Evolutionary conservation across 2,329 filamentous ascomycete species (phyloP).

Genomic region (Fusarium globosum): DNA sequence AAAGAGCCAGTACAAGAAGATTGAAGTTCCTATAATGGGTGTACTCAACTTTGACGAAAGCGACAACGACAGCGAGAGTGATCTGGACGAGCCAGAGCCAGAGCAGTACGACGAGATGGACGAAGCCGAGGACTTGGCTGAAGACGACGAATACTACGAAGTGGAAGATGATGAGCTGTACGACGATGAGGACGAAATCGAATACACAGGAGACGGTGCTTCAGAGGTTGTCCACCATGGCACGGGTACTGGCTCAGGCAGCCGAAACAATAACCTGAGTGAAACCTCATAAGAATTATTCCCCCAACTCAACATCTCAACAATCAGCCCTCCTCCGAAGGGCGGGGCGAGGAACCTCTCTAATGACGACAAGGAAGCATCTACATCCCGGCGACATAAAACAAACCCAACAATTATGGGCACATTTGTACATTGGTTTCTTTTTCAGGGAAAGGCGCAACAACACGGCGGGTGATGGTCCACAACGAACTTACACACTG

Average conservation of each 20-base stretch:
- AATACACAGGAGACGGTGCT: slow-evolving; percentile 43
- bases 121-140: slow-evolving; percentile 39
- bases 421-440: slow-evolving; percentile 26
- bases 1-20: slow-evolving; percentile 59
- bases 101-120: slow-evolving; percentile 46
- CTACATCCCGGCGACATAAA: slow-evolving; percentile 30
- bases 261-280: slow-evolving; percentile 41
- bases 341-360: slow-evolving; percentile 16
- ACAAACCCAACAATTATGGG: slow-evolving; percentile 29
- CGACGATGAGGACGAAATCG: slow-evolving; percentile 41
- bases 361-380: slow-evolving; percentile 43
- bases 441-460: slow-evolving; percentile 37
- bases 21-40: slow-evolving; percentile 59
- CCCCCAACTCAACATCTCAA: slow-evolving; percentile 8
- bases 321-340: not conserved
- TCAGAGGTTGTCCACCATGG: slow-evolving; percentile 45
- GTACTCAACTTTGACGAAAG: slow-evolving; percentile 58
- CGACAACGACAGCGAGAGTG: slow-evolving; percentile 55
- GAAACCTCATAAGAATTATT: slow-evolving; percentile 42
- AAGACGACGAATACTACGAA: slow-evolving; percentile 45
- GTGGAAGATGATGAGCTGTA: slow-evolving; percentile 46
- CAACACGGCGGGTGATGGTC: slow-evolving; percentile 37
- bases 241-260: slow-evolving; percentile 45
- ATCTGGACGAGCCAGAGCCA: slow-evolving; percentile 43
- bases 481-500: slow-evolving; percentile 33